Base-by-base conservation (phyloP, 257 asterid species). In the Jaltomata sinuosa region DNA sequence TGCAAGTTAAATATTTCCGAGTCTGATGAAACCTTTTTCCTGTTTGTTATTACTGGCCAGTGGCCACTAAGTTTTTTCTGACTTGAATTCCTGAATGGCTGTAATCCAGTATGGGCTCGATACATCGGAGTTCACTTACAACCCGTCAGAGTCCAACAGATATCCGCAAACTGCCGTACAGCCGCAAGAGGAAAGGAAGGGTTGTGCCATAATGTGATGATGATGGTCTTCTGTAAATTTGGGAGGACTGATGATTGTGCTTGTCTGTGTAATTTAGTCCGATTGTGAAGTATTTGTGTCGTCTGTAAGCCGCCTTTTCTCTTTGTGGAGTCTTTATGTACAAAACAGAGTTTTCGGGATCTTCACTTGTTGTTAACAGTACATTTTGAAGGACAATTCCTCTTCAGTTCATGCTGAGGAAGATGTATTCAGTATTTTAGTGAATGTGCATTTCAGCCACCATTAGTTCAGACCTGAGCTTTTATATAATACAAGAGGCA, bases 41-140 rank as follows among this genome's bases (percentile, higher is more conserved):
- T 6, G 10, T 45, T 74, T 74, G 55, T 42, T 22, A 45, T 14
- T 53, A 53, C n/a, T 49, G 27, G 22, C 68, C 53, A 49, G 16
- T 49, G 27, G 22, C 68, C 53, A 49, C 6, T 25, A 11, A 34
- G 16, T 18, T 62, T 15, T 61, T 57, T 31, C 84, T 85, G 32
- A 83, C 74, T 14, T 57, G 62, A 36, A 31, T 62, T 65, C 59
- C 10, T 78, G 57, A 76, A 49, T 16, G 42, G 40, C 42, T 76
- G 81, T 76, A 50, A 52, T 15, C n/a, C 97, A 97, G 99, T 97
- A 95, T 53, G 99, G 99, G 64, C 96, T 95, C 77, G 99, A 97
- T 86, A 97, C 99, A 80, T 88, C 98, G 3, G 98, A 97, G 91
- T 97, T 95, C 81, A 94, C 99, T 8, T 94, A 95, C 97, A 93